These are phyloP conservation scores for Vitis amurensis DNA, from an alignment of 164 flowering plant genomes.

Conservation along the genomic window DNA sequence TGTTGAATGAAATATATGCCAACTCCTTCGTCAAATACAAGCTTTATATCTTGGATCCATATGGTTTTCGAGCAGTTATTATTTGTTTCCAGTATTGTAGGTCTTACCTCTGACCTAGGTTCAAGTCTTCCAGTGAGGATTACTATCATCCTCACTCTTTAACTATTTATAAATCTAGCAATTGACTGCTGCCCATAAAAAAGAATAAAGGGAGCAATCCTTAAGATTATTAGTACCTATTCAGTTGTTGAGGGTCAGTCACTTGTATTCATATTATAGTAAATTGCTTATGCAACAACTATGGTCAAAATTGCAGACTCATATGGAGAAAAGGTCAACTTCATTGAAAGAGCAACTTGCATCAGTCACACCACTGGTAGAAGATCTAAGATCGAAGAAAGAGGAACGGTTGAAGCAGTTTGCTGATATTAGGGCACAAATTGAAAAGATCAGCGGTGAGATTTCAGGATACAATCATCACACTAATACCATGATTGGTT, in stretches of 20 bases:
- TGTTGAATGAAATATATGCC: too few species aligned
- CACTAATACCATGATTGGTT: slow-evolving; percentile 23
- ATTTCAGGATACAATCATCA: slow-evolving; percentile 57
- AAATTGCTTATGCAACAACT: neutral
- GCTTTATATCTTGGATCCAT: too few species aligned
- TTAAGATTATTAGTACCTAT: neutral
- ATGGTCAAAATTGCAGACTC: slow-evolving; percentile 29
- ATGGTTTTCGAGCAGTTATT: too few species aligned
- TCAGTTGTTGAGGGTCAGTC: neutral
- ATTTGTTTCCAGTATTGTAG: too few species aligned
- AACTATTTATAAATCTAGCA: too few species aligned
- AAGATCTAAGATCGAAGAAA: slow-evolving; percentile 64
- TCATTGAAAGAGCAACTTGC: slow-evolving; percentile 77
- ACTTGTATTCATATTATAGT: neutral
- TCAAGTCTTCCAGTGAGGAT: too few species aligned
- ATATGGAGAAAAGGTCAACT: slow-evolving; percentile 47
- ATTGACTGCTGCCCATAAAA: too few species aligned
- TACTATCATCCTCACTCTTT: too few species aligned
- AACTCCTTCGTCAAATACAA: too few species aligned
- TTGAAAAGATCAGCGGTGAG: slow-evolving; percentile 74
- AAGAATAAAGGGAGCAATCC: neutral
- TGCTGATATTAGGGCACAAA: slow-evolving; percentile 57
- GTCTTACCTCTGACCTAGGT: too few species aligned
- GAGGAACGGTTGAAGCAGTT: slow-evolving; percentile 77
- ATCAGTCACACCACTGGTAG: slow-evolving; percentile 59